These are phyloP conservation scores for Ampelomyces quisqualis DNA, from an alignment of 2,329 filamentous ascomycete species.

Conservation along the genomic window DNA sequence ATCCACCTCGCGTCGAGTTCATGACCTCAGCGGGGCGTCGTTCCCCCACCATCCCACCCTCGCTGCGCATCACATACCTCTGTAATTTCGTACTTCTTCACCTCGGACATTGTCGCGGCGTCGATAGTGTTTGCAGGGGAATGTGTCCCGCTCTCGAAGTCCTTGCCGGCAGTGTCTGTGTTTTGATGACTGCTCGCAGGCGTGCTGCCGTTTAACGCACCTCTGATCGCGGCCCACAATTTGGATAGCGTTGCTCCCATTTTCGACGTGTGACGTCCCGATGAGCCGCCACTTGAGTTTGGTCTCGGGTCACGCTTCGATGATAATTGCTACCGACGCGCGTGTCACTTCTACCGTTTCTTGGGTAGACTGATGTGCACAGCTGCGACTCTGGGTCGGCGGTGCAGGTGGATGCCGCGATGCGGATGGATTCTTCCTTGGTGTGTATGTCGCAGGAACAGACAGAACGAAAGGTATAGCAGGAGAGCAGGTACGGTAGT, in stretches of 20 bases:
- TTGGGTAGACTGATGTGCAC: background rate
- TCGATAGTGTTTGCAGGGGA: slow-evolving; percentile 14
- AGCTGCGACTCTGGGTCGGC: slow-evolving; percentile 1
- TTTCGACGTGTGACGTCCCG: slow-evolving; percentile 33
- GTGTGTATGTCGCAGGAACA: background rate
- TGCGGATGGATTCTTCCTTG: slow-evolving; percentile 5
- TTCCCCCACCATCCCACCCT: slow-evolving; percentile 28
- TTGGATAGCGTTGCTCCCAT: slow-evolving; percentile 37
- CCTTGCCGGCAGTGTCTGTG: slow-evolving; percentile 14
- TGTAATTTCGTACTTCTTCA: slow-evolving; percentile 41
- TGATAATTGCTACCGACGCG: slow-evolving; percentile 1
- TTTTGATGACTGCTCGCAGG: slow-evolving; percentile 12
- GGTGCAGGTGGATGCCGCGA: slow-evolving; percentile 1
- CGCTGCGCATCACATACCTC: slow-evolving; percentile 31
- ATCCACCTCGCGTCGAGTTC: background rate
- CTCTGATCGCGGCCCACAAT: slow-evolving; percentile 34
- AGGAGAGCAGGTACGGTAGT: background rate
- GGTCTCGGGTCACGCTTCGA: slow-evolving; percentile 1
- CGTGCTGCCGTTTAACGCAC: slow-evolving; percentile 19
- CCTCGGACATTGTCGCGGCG: slow-evolving; percentile 27
- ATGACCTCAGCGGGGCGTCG: slow-evolving; percentile 29
- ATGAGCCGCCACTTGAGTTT: slow-evolving; percentile 20
- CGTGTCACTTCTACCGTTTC: background rate
- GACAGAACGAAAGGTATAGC: background rate
- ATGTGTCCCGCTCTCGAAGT: slow-evolving; percentile 16